A percentile compares a stretch with the other conserved stretches of the same genome.
Evolutionary conservation across 1,139 yeast species (phyloP).

Genomic region (Hansenula sp.): DNA sequence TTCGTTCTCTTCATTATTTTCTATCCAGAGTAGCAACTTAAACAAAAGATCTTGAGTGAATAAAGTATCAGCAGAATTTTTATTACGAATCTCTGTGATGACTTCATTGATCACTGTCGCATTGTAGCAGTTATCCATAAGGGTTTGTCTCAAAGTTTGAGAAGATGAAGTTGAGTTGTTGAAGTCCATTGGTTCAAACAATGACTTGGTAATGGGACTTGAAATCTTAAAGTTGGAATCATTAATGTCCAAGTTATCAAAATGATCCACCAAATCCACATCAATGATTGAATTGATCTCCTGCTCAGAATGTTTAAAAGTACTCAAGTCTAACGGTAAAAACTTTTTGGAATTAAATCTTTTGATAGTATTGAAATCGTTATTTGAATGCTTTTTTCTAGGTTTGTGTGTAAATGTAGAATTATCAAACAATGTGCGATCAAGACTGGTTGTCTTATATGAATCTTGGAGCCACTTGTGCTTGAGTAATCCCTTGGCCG

Average conservation of each 20-base stretch:
- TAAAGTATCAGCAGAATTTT: background rate
- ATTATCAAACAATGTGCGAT: conserved; percentile 7
- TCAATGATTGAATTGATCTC: conserved; percentile 9
- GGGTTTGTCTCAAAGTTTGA: conserved; percentile 28
- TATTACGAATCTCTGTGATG: background rate
- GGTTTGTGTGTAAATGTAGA: conserved; percentile 25
- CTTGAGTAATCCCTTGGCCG: conserved; percentile 50
- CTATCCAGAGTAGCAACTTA: background rate
- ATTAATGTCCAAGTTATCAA: conserved; percentile 10
- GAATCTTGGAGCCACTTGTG: conserved; percentile 50
- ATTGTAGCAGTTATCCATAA: conserved; percentile 9
- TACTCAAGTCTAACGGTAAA: conserved; percentile 25
- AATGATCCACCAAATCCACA: conserved; percentile 8
- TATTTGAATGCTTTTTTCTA: conserved; percentile 1
- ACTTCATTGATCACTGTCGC: background rate
- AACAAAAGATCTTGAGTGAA: no score
- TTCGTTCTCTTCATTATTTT: background rate
- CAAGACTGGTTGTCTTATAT: conserved; percentile 25
- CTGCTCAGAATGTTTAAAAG: conserved; percentile 13
- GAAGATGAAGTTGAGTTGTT: conserved; percentile 32
- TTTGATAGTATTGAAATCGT: conserved; percentile 18
- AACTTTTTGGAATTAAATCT: conserved; percentile 23
- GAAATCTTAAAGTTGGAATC: background rate
- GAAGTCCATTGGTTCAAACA: conserved; percentile 21
- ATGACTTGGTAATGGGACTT: background rate